Percentiles rank a stretch among this genome's conserved stretches.
Conservation (phyloP, 1,139 yeast genomes). For the Arxiozyma heterogenica region DNA sequence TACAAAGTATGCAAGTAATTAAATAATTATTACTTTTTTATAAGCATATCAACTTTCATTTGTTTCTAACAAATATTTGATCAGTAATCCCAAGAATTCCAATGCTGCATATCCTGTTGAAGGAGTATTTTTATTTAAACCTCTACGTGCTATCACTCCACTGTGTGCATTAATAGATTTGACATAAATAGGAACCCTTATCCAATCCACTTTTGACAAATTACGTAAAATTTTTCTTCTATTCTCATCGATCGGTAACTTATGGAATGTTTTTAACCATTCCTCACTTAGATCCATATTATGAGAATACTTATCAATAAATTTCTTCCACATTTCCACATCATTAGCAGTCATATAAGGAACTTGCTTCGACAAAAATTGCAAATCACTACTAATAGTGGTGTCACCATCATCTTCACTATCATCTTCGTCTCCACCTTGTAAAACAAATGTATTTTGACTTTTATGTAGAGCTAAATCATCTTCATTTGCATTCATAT, state of each 20-base stretch:
- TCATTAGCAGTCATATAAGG: background rate
- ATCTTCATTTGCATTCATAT: constrained; percentile 6
- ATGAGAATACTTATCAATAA: constrained; percentile 20
- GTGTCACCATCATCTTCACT: background rate
- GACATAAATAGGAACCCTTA: constrained; percentile 54
- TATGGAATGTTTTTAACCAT: constrained; percentile 13
- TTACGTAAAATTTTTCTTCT: constrained; percentile 40
- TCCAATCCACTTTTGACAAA: constrained; percentile 52
- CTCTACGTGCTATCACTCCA: constrained; percentile 61
- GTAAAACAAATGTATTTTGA: background rate
- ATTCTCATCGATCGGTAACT: constrained; percentile 37
- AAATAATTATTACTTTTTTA: no score
- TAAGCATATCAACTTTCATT: constrained; percentile 7
- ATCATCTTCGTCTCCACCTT: background rate
- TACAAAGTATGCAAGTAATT: background rate
- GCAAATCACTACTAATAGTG: background rate
- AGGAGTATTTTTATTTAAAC: constrained; percentile 33
- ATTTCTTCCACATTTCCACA: constrained; percentile 16
- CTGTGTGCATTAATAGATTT: constrained; percentile 67
- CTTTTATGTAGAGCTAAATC: constrained; percentile 1
- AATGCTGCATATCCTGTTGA: constrained; percentile 25
- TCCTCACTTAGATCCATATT: constrained; percentile 8
- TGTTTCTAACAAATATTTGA: constrained; percentile 9
- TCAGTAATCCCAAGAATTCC: constrained; percentile 23
- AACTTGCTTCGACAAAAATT: background rate